Conservation (phyloP, 495 filamentous ascomycete genomes). For the Parachaetomium inaequale region DNA sequence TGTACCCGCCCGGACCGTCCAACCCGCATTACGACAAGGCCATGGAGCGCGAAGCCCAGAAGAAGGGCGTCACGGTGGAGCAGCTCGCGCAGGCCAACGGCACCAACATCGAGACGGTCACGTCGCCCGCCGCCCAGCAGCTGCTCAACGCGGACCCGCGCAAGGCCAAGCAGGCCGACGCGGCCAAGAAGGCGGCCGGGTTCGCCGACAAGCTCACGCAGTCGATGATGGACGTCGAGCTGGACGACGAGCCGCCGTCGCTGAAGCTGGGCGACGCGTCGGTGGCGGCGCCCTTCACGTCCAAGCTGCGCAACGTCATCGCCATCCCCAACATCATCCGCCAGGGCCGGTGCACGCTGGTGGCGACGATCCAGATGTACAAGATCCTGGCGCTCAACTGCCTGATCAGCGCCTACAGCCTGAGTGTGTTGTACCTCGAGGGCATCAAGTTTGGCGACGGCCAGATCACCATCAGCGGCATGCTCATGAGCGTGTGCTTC, state of each 20-base stretch:
- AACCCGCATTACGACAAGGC: slow-evolving; percentile 98
- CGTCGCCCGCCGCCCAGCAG: slow-evolving; percentile 66
- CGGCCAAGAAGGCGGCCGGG: slow-evolving; percentile 65
- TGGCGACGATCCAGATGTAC: slow-evolving; percentile 99
- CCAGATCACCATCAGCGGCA: slow-evolving; percentile 97
- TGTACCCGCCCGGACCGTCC: slow-evolving; percentile 84
- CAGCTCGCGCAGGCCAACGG: slow-evolving; percentile 43
- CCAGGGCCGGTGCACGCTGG: slow-evolving; percentile 93
- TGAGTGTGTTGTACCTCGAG: slow-evolving; percentile 93
- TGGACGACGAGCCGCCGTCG: slow-evolving; percentile 85
- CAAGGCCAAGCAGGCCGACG: slow-evolving; percentile 59
- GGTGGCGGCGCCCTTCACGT: slow-evolving; percentile 94
- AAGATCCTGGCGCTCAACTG: slow-evolving; percentile 99
- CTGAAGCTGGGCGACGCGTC: slow-evolving; percentile 98
- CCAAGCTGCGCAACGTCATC: slow-evolving; percentile 94
- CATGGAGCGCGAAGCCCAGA: slow-evolving; percentile 73
- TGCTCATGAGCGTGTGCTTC: slow-evolving; percentile 99
- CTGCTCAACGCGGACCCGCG: slow-evolving; percentile 55
- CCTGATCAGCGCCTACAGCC: slow-evolving; percentile 94
- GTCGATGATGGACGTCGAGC: slow-evolving; percentile 84
- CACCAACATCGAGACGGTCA: slow-evolving; percentile 59
- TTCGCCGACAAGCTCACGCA: slow-evolving; percentile 84
- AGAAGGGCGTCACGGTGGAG: slow-evolving; percentile 57
- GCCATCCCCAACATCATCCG: slow-evolving; percentile 98
- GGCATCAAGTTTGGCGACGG: slow-evolving; percentile 99